Base-by-base conservation (phyloP, 257 asterid genomes). In the Verbena officinalis region DNA sequence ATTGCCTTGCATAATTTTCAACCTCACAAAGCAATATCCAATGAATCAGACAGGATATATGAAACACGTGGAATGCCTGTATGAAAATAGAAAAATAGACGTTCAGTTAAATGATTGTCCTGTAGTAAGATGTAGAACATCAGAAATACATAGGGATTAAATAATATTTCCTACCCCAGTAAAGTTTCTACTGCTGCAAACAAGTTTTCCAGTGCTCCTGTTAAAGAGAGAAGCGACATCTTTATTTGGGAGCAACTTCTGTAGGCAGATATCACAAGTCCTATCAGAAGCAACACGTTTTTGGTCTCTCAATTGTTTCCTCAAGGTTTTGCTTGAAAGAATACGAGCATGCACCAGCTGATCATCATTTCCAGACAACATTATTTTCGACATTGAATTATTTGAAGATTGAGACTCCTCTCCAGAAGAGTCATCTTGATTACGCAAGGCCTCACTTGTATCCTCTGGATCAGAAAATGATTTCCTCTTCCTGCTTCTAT, bases 41-140 rank as follows among this genome's bases (percentile, higher is more conserved):
- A 23, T 85, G 97, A 61, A 92, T 71, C 72, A 92, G 96, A 71
- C 98, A 92, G 62, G 98, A 89, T 63, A 81, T 69, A 57, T 92
- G 98, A 71, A 77, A 91, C 22, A 89, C 68, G 76, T 91, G 98
- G 80, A 92, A 89, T 13, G 98, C 96, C 98, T 91, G 80, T 67
- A 74, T 36, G 10, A n/a, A 55, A 45, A 61, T 46, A 36, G 46
- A 58, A 45, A 40, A 53, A 36, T 20, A 9, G 1, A 71, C 50
- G 33, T 13, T 59, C 6, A 62, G 54, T 42, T 22, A 62, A 51
- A 44, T 23, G 9, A 33, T 50, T 39, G 21, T 19, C 7, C 59
- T 33, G 52, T 55, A 42, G 57, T 51, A 17, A 54, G 19, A 21
- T 24, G 54, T 34, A 53, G 31, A 49, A 58, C 23, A 3, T 65